These are phyloP conservation scores for Erysimum cheiri DNA, from an alignment of 441 rosid genomes.

Conservation along the genomic window DNA sequence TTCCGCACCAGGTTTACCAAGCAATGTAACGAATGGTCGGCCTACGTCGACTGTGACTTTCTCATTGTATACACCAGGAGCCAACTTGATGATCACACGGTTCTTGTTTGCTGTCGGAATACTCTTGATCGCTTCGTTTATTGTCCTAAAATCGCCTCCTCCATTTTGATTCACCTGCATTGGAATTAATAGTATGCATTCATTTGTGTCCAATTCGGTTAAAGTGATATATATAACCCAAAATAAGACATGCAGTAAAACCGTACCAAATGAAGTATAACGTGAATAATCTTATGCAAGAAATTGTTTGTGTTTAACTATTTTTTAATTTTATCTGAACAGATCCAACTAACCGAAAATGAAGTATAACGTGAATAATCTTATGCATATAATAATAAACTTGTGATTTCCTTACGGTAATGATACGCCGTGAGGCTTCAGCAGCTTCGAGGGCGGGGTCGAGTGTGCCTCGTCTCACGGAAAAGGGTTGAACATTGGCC, in stretches of 20 bases:
- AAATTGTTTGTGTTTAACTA: no score
- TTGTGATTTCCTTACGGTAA: constrained; percentile 31
- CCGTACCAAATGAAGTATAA: no score
- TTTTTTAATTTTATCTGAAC: background rate
- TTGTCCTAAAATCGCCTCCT: constrained; percentile 35
- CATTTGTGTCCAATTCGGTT: constrained; percentile 1
- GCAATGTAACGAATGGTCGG: constrained; percentile 43
- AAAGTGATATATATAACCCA: background rate
- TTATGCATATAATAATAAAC: background rate
- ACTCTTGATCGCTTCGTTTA: constrained; percentile 40
- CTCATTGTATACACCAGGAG: constrained; percentile 42
- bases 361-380: background rate
- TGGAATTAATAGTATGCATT: background rate
- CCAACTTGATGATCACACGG: constrained; percentile 43
- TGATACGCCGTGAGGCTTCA: constrained; percentile 28
- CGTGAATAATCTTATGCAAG: no score
- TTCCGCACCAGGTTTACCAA: constrained; percentile 38
- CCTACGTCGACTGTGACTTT: constrained; percentile 45
- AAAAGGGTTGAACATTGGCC: constrained; percentile 27
- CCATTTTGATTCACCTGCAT: constrained; percentile 42
- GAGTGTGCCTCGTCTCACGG: constrained; percentile 34
- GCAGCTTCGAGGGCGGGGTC: constrained; percentile 43
- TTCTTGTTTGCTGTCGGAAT: constrained; percentile 37
- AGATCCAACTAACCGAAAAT: background rate
- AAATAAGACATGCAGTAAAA: background rate